Evolutionary conservation across 768 basidiomycete species (phyloP).

Genomic region (Strobilomyces echinocephalus): DNA sequence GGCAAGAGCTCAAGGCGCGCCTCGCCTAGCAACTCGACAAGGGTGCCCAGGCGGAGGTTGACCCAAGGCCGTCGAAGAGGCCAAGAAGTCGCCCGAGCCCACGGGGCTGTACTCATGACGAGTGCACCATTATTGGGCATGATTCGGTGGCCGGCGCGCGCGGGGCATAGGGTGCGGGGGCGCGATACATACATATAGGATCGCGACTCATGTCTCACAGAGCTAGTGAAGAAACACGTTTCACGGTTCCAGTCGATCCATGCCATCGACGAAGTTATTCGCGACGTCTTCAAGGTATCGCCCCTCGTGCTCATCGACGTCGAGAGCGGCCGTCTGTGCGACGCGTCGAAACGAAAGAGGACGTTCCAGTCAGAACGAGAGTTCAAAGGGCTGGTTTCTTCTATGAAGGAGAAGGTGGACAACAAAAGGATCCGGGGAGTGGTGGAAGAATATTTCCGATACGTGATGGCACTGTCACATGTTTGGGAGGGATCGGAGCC

Average conservation of each 20-base stretch:
- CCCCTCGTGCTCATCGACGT: background rate
- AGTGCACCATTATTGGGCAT: constrained; percentile 17
- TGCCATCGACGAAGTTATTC: background rate
- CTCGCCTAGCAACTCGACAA: constrained; percentile 70
- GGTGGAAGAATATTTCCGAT: background rate
- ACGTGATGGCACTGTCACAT: background rate
- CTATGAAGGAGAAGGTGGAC: background rate
- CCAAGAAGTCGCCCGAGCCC: constrained; percentile 81
- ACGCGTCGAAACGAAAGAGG: background rate
- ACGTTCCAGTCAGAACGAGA: background rate
- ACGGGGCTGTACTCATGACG: constrained; percentile 9
- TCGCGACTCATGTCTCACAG: background rate
- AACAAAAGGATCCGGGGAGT: background rate
- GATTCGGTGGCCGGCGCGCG: background rate
- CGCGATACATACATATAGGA: no score
- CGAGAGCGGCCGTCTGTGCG: background rate
- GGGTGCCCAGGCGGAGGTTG: constrained; percentile 82
- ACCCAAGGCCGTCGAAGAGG: constrained; percentile 88
- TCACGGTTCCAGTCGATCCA: background rate
- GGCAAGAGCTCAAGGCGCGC: constrained; percentile 73
- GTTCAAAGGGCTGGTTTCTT: background rate
- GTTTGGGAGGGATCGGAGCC: background rate
- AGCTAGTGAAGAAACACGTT: background rate
- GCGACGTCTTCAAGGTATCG: background rate
- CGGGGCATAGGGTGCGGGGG: background rate